phyloP scores from a whole-genome alignment of 139 green algal species.

The Tetraselmis chui region DNA sequence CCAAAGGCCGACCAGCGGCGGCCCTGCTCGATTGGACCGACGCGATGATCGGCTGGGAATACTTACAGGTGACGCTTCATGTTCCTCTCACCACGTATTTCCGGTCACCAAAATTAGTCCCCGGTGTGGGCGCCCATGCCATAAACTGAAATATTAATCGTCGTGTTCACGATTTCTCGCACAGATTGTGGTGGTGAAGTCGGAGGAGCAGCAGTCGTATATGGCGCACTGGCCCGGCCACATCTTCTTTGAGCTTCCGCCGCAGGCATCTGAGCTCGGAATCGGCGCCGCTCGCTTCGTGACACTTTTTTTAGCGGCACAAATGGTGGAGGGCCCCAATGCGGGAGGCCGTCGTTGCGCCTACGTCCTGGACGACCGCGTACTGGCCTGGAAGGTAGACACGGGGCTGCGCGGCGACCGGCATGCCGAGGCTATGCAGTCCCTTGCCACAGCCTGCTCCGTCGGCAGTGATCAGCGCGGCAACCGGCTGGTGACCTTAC shows the following conservation, averaged over 20 bases:
- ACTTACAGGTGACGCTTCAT: not conserved
- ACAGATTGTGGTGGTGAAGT: not conserved
- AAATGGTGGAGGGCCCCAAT: not conserved
- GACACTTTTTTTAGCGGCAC: not conserved
- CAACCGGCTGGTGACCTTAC: not conserved
- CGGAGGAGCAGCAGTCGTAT: not conserved
- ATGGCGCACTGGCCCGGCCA: not conserved
- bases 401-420: not conserved
- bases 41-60: not conserved
- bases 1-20: not conserved
- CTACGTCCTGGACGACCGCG: not conserved
- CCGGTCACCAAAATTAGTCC: no score
- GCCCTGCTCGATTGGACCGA: not conserved
- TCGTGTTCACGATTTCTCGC: no score
- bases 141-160: no score
- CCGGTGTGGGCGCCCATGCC: no score
- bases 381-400: not conserved
- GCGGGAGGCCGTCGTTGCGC: not conserved
- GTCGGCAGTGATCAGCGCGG: no score
- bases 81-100: no score
- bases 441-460: not conserved
- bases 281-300: not conserved
- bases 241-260: not conserved
- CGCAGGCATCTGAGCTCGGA: not conserved
- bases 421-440: not conserved